phyloP scores from a whole-genome alignment of 2,329 filamentous ascomycete species.

The Clathrospora elynae region DNA sequence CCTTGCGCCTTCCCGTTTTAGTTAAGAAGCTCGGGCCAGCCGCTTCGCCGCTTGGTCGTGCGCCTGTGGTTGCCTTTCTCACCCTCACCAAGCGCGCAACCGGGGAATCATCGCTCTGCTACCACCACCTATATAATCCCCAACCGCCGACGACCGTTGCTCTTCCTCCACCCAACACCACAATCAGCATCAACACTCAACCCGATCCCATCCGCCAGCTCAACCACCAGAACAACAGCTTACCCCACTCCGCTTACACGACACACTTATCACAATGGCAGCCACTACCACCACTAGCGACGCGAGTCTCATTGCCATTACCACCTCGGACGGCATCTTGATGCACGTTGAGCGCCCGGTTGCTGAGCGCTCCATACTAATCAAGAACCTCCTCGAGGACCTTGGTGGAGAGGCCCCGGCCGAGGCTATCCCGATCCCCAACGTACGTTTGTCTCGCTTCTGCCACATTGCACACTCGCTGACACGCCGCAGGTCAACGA shows the following conservation, averaged over 20 bases:
- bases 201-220: slow-evolving; percentile 1
- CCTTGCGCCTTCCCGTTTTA: slow-evolving; percentile 28
- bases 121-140: slow-evolving; percentile 20
- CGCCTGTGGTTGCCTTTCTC: slow-evolving; percentile 18
- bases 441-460: slow-evolving; percentile 52
- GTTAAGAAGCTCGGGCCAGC: slow-evolving; percentile 12
- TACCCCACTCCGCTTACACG: slow-evolving; percentile 23
- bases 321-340: slow-evolving; percentile 54
- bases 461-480: slow-evolving; percentile 20
- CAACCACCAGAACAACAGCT: slow-evolving; percentile 13
- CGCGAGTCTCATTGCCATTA: slow-evolving; percentile 48
- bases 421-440: slow-evolving; percentile 85
- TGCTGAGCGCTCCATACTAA: slow-evolving; percentile 88
- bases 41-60: slow-evolving; percentile 23
- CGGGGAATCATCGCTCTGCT: slow-evolving; percentile 8
- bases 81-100: slow-evolving; percentile 19
- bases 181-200: not conserved
- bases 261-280: slow-evolving; percentile 26
- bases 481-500: slow-evolving; percentile 71
- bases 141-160: slow-evolving; percentile 5
- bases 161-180: slow-evolving; percentile 9
- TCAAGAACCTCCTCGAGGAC: slow-evolving; percentile 99
- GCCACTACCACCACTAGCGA: slow-evolving; percentile 21
- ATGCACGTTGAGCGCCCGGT: slow-evolving; percentile 69
- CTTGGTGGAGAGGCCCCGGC: slow-evolving; percentile 67